A percentile compares a stretch with the other conserved stretches of the same genome.
Conservation (phyloP, 352 stramenopile species). For the Globisporangium viniferum region DNA sequence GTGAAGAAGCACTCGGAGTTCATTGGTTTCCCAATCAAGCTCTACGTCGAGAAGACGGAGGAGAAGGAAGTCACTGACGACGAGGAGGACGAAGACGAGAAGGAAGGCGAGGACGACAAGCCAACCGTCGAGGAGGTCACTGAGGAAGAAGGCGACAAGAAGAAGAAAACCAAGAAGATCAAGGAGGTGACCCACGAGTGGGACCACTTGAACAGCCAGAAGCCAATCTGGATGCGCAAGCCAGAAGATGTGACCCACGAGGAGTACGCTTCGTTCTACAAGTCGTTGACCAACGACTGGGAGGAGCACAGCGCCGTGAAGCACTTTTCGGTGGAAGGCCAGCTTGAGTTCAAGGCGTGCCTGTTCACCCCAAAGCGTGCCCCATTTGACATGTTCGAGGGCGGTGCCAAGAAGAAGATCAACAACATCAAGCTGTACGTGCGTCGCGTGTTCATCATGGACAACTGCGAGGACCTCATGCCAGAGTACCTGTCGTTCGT, state of each 20-base stretch:
- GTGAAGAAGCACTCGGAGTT: slow-evolving; percentile 99
- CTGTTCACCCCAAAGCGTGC: slow-evolving; percentile 98
- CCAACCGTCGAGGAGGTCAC: slow-evolving; percentile 97
- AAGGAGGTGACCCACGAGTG: slow-evolving; percentile 99
- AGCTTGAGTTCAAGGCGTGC: slow-evolving; percentile 99
- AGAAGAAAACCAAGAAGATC: slow-evolving; percentile 98
- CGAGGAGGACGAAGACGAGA: slow-evolving; percentile 96
- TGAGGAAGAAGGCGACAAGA: slow-evolving; percentile 96
- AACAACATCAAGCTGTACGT: slow-evolving; percentile 99
- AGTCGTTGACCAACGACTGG: slow-evolving; percentile 99
- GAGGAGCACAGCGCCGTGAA: slow-evolving; percentile 97
- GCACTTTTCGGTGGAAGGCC: slow-evolving; percentile 99
- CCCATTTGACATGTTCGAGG: slow-evolving; percentile 99
- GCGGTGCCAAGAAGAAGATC: slow-evolving; percentile 98
- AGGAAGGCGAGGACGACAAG: slow-evolving; percentile 95
- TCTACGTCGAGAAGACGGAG: slow-evolving; percentile 99
- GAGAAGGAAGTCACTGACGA: slow-evolving; percentile 99
- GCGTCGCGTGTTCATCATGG: slow-evolving; percentile 99
- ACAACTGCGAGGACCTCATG: slow-evolving; percentile 99
- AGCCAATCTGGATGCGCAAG: slow-evolving; percentile 99
- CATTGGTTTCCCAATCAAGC: slow-evolving; percentile 99
- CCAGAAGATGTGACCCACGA: slow-evolving; percentile 98
- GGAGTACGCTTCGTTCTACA: slow-evolving; percentile 99
- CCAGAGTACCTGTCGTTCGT: slow-evolving; percentile 99
- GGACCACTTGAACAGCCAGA: slow-evolving; percentile 99